phyloP scores from a whole-genome alignment of 176 grass and related monocot species.

The Avena sativa region DNA sequence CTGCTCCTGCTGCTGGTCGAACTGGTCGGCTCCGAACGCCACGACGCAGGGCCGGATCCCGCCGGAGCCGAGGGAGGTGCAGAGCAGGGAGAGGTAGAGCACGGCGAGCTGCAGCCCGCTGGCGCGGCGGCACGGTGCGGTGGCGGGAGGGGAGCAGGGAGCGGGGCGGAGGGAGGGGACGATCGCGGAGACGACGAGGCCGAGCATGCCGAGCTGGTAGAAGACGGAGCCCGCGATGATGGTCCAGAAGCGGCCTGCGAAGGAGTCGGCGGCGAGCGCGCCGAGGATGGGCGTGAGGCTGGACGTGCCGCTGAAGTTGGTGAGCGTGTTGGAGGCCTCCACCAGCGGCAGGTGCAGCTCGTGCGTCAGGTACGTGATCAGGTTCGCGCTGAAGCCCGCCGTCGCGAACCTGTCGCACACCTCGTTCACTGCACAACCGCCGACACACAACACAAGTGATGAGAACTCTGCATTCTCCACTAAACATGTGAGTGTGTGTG shows the following conservation, averaged over 20 bases:
- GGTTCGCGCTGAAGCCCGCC: slow-evolving; percentile 62
- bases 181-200: slow-evolving; percentile 61
- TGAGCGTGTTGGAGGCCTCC: slow-evolving; percentile 74
- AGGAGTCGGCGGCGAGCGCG: slow-evolving; percentile 70
- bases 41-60: slow-evolving; percentile 76
- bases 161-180: slow-evolving; percentile 53
- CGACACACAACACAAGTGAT: not conserved
- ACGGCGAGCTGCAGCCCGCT: slow-evolving; percentile 49
- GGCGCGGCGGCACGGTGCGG: slow-evolving; percentile 44
- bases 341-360: slow-evolving; percentile 75
- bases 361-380: slow-evolving; percentile 80
- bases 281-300: slow-evolving; percentile 73
- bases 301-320: slow-evolving; percentile 69
- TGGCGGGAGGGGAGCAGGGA: slow-evolving; percentile 1
- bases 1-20: slow-evolving; percentile 31
- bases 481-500: too few species aligned
- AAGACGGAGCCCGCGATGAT: slow-evolving; percentile 62
- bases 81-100: slow-evolving; percentile 58
- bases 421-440: slow-evolving; percentile 59
- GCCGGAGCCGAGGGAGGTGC: slow-evolving; percentile 64
- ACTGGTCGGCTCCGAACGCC: slow-evolving; percentile 81
- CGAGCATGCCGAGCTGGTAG: slow-evolving; percentile 71
- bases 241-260: slow-evolving; percentile 77
- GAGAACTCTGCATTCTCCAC: not conserved
- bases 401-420: slow-evolving; percentile 66